Percentiles rank a stretch among this genome's conserved stretches.
Conservation (phyloP, 768 basidiomycete genomes). For the Lactarius sanguifluus region DNA sequence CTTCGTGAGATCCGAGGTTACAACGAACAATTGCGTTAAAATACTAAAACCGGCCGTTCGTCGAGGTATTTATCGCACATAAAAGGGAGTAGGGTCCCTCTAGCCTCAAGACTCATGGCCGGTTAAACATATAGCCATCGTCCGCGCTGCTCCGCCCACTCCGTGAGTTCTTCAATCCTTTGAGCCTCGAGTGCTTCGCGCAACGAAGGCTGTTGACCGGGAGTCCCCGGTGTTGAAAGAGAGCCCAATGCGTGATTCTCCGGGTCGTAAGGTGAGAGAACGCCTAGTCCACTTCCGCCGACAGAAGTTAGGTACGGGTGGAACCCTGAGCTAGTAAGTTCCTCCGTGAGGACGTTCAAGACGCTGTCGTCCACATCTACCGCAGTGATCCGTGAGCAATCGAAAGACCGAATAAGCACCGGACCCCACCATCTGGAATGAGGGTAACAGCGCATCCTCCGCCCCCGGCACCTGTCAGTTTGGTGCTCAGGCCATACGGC, state of each 20-base stretch:
- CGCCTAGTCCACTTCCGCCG: constrained; percentile 89
- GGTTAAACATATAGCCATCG: constrained; percentile 44
- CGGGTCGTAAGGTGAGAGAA: constrained; percentile 60
- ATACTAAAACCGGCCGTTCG: neutral
- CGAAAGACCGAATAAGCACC: constrained; percentile 23
- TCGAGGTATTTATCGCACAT: neutral
- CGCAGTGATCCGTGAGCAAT: constrained; percentile 5
- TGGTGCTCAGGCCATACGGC: constrained; percentile 79
- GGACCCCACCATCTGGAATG: constrained; percentile 79
- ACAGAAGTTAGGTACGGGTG: constrained; percentile 88
- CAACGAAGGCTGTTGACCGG: constrained; percentile 25
- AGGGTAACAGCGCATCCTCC: constrained; percentile 98
- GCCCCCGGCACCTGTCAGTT: constrained; percentile 96
- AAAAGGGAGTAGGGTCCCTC: neutral
- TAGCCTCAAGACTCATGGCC: neutral
- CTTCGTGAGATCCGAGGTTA: neutral
- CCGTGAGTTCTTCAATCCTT: constrained; percentile 34
- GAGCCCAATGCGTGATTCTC: constrained; percentile 23
- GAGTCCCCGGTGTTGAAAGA: constrained; percentile 34
- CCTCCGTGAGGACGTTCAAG: constrained; percentile 57
- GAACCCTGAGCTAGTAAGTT: constrained; percentile 64
- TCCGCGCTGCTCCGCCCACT: constrained; percentile 41
- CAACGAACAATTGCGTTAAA: neutral
- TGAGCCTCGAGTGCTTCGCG: constrained; percentile 35
- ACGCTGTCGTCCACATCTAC: constrained; percentile 69